Conservation (phyloP, 1,139 yeast genomes). For the Debaryomyces robertsiae region DNA sequence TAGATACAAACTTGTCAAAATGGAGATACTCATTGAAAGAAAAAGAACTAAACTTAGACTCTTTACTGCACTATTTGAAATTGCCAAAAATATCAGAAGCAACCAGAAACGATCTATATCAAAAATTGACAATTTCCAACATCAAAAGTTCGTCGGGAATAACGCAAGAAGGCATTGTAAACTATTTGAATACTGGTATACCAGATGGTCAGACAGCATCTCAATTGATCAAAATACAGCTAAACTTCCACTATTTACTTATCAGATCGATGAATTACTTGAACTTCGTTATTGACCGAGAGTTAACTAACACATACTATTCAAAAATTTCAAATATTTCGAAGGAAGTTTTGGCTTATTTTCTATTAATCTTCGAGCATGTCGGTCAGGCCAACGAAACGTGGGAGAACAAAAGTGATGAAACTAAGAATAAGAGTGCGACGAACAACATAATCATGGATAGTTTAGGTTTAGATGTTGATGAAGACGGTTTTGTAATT, state of each 20-base stretch:
- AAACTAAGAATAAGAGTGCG: conserved; percentile 13
- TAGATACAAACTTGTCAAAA: conserved; percentile 45
- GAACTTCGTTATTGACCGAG: conserved; percentile 50
- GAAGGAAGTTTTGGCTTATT: conserved; percentile 43
- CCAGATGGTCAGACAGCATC: conserved; percentile 47
- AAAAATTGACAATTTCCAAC: conserved; percentile 26
- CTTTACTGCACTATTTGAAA: conserved; percentile 40
- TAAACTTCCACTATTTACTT: conserved; percentile 47
- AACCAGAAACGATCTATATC: conserved; percentile 35
- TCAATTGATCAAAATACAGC: conserved; percentile 45
- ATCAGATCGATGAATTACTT: conserved; percentile 49
- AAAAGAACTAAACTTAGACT: conserved; percentile 32
- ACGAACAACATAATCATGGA: conserved; percentile 32
- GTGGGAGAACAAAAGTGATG: conserved; percentile 13
- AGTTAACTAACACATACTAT: conserved; percentile 41
- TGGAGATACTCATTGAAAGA: conserved; percentile 46
- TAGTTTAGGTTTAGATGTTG: conserved; percentile 39
- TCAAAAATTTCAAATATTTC: conserved; percentile 40
- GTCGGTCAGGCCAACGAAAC: conserved; percentile 25
- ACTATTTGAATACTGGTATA: conserved; percentile 36
- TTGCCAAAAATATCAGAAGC: conserved; percentile 31
- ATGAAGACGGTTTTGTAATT: conserved; percentile 52
- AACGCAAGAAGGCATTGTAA: conserved; percentile 33
- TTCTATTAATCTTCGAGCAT: conserved; percentile 41
- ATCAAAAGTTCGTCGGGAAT: conserved; percentile 24